phyloP scores from a whole-genome alignment of 2,329 filamentous ascomycete species.

The Phialophora macrospora region DNA sequence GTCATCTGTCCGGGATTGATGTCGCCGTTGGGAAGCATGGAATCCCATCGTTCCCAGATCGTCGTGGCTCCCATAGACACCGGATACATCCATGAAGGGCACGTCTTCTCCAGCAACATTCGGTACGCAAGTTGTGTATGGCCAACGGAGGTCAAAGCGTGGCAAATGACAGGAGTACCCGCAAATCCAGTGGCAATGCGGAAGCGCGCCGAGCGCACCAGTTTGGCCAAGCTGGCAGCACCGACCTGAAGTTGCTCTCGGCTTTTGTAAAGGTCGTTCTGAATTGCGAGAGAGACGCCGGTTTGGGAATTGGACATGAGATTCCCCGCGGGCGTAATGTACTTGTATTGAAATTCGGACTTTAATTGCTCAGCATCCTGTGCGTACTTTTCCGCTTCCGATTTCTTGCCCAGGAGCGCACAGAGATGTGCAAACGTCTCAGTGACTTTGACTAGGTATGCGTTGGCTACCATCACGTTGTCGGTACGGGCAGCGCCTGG shows the following conservation, averaged over 20 bases:
- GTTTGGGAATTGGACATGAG: too few relatives aligned
- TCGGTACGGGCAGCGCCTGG: too few relatives aligned
- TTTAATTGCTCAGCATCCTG: too few relatives aligned
- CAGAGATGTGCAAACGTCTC: too few relatives aligned
- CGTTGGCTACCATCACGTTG: too few relatives aligned
- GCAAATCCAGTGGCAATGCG: constrained; percentile 47
- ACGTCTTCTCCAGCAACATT: constrained; percentile 48
- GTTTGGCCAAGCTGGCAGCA: constrained; percentile 39
- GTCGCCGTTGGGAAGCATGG: constrained; percentile 46
- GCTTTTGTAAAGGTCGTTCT: constrained; percentile 38
- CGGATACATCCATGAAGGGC: constrained; percentile 49
- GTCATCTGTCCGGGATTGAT: constrained; percentile 53
- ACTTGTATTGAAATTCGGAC: too few relatives aligned
- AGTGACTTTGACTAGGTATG: too few relatives aligned
- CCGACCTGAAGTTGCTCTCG: constrained; percentile 26
- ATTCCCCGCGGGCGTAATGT: too few relatives aligned
- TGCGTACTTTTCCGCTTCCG: too few relatives aligned
- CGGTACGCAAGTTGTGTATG: constrained; percentile 43
- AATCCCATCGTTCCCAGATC: constrained; percentile 54
- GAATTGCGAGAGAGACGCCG: too few relatives aligned
- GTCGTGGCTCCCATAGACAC: constrained; percentile 52
- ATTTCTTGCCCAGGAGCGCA: too few relatives aligned
- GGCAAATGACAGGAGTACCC: constrained; percentile 42
- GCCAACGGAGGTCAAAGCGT: constrained; percentile 41
- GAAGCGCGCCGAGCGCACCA: constrained; percentile 39